Conservation (phyloP, 1,284 basidiomycete genomes). For the Fistulina hepatica region DNA sequence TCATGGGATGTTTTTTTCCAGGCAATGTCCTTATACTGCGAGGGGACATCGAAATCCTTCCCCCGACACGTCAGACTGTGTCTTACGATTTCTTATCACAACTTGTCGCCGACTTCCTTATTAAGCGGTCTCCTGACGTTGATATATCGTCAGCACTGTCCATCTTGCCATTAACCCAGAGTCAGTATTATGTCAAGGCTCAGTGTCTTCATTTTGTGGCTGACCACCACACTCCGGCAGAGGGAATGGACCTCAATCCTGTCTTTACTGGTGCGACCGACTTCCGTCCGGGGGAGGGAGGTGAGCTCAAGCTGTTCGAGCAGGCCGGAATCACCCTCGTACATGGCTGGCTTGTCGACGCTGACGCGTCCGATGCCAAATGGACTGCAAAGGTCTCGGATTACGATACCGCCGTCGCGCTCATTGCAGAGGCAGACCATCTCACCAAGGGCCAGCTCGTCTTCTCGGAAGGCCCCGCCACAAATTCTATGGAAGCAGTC, state of each 20-base stretch:
- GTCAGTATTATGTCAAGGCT: conserved; percentile 29
- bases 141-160: conserved; percentile 73
- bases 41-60: conserved; percentile 63
- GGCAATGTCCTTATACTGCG: conserved; percentile 80
- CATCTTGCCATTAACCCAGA: conserved; percentile 74
- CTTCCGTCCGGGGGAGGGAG: conserved; percentile 53
- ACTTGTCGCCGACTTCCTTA: conserved; percentile 74
- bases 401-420: conserved; percentile 60
- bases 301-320: conserved; percentile 78
- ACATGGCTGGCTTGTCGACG: conserved; percentile 89
- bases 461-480: conserved; percentile 22
- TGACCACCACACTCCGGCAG: conserved; percentile 25
- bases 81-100: conserved; percentile 78
- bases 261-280: conserved; percentile 57
- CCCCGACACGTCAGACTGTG: conserved; percentile 52
- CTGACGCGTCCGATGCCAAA: conserved; percentile 46
- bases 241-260: conserved; percentile 81
- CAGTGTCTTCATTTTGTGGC: conserved; percentile 1
- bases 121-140: conserved; percentile 45
- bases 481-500: conserved; percentile 3
- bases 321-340: conserved; percentile 72
- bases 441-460: conserved; percentile 55
- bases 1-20: conserved; percentile 23
- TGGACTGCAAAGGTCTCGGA: conserved; percentile 45
- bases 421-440: conserved; percentile 70